Evolutionary conservation across 139 green algal genomes (phyloP), one percentile per base, ranked within the genome.

Genomic region (Coccomyxa sp.): DNA sequence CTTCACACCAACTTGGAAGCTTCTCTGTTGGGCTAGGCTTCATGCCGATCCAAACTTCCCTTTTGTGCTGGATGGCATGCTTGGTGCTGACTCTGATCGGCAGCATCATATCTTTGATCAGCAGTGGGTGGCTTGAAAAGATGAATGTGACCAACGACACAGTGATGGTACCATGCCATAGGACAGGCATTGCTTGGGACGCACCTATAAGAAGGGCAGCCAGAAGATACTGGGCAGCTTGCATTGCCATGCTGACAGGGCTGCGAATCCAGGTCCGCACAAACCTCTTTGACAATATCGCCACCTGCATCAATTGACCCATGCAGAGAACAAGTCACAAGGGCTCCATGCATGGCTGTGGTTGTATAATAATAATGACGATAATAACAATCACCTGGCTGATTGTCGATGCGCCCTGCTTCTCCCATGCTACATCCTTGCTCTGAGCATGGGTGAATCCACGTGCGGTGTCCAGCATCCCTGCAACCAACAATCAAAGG

Each of bases 161-260:
- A 25, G 63, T 71, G 63, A 21, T 9, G 4, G 18, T 71, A 25
- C 63, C 63, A 21, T 71, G 63, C n/a, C 63, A 71, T 28, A 1
- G 21, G 63, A 71, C 18, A 71, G 9, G 63, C 63, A 71, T 3
- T 71, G 71, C 21, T 38, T 30, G 10, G 71, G 15, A 25, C 82
- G 17, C 66, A 86, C 82, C 88, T 13, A 91, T 28, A 12, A 91
- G 88, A 0, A 90, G 9, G 10, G 79, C 88, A 81, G 88, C 82
- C 60, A 91, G 87, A 1, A 27, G 38, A 59, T 91, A 91, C 83
- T 89, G 87, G 17, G 45, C 57, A 0, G 74, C n/a, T 83, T 91
- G 86, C 0, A 84, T 68, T 32, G 86, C 18, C 28, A 91, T 77
- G 86, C 86, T 88, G 13, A 75, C 58, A 17, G 88, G 88, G 68